Percentiles rank a stretch among this genome's conserved stretches.
Evolutionary conservation across 2,329 filamentous ascomycete genomes (phyloP).

Genomic region (Fusarium devonianum): DNA sequence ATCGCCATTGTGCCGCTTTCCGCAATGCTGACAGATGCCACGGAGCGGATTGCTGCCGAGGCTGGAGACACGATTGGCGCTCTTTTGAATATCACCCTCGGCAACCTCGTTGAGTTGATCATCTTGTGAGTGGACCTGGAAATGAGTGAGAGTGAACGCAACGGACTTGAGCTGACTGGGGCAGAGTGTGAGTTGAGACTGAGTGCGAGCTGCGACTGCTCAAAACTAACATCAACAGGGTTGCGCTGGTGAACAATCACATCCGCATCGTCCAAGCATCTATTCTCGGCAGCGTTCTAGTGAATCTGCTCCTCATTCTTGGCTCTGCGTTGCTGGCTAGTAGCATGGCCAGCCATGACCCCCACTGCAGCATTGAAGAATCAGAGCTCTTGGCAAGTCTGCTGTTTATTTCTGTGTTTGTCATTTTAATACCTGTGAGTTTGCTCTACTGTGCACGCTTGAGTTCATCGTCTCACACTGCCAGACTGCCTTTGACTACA

Average conservation of each 20-base stretch:
- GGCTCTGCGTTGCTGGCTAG: slow-evolving; percentile 78
- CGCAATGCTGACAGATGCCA: slow-evolving; percentile 64
- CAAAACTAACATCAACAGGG: slow-evolving; percentile 51
- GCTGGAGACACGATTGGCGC: slow-evolving; percentile 67
- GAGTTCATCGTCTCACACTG: background rate
- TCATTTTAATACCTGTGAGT: slow-evolving; percentile 49
- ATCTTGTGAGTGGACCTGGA: slow-evolving; percentile 54
- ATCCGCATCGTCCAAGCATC: slow-evolving; percentile 80
- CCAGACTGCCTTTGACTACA: slow-evolving; percentile 52
- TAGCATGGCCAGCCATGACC: slow-evolving; percentile 72
- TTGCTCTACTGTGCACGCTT: too few species aligned
- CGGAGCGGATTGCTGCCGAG: slow-evolving; percentile 64
- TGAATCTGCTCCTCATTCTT: slow-evolving; percentile 76
- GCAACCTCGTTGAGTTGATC: slow-evolving; percentile 69
- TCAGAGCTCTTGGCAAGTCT: slow-evolving; percentile 48
- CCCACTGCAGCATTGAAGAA: slow-evolving; percentile 50
- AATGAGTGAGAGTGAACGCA: background rate
- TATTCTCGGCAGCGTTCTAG: slow-evolving; percentile 77
- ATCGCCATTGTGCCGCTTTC: slow-evolving; percentile 67
- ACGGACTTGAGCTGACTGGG: slow-evolving; percentile 44
- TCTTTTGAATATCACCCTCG: slow-evolving; percentile 67
- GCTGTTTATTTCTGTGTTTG: slow-evolving; percentile 50
- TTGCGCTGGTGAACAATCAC: slow-evolving; percentile 62
- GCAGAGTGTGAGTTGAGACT: slow-evolving; percentile 45
- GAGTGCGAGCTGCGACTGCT: background rate